Base-by-base conservation (phyloP, 2,329 filamentous ascomycete species). In the Venturiaceae sp. region DNA sequence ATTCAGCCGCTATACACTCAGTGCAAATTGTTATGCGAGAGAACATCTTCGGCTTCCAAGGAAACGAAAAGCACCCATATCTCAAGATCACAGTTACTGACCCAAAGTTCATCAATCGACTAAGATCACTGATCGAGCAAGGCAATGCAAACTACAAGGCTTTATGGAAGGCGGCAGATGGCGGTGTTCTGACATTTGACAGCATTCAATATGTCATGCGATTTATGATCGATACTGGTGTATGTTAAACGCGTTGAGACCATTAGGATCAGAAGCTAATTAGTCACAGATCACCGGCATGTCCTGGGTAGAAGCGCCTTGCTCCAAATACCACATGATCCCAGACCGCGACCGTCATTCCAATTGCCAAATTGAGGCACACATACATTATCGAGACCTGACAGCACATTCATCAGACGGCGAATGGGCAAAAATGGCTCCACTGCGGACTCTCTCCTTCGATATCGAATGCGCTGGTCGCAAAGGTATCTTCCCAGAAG, bases 401-500 rank as follows among this genome's bases (percentile, higher is more conserved):
- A 85, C 96, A 62, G 85, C 94, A 9, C 92, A 97, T 71, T 84
- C 88, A 53, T 85, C 92, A 2, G 87, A 94, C 64, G 92, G 92
- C 19, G 92, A 97, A 69, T 99, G 92, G 91, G 90, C 90, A 30
- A 99, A 96, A 74, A 96, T 97, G 86, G 94, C 95, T 0, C 94
- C 94, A 0, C 78, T 99, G 3, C 85, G 94, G 61, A 87, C 96
- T 52, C 75, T 99, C 50, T 97, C 94, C 4, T 97, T 99, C 68
- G 94, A 99, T 82, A 99, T 99, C 65, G 94, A 99, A 73, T 99
- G 94, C 72, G 94, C 94, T 65, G 94, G 94, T 55, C 88, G 95
- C 65, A 97, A 99, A 74, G 94, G 94, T 63, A 88, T 99, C 68
- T 99, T 99, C 67, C 94, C 95, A 0, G 94, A 99, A 71, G 85